Percentiles rank a stretch among this genome's conserved stretches.
These are phyloP conservation scores for Danielia reshetovae DNA, from an alignment of 805 yeast genomes.

Conservation along the genomic window DNA sequence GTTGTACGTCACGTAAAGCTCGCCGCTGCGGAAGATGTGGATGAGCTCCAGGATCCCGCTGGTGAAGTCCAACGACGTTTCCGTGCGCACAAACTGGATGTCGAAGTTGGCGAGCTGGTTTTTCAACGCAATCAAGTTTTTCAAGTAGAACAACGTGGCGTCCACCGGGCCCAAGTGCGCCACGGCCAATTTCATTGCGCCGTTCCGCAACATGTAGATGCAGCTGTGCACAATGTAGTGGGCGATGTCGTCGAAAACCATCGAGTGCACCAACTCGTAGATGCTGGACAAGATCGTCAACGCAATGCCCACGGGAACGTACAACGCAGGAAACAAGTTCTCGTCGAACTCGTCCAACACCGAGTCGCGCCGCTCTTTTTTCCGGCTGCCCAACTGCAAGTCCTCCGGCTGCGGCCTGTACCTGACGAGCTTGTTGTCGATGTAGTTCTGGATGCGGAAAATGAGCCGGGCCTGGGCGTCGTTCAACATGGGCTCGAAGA, in stretches of 20 bases:
- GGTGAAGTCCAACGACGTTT: conserved; percentile 74
- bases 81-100: conserved; percentile 69
- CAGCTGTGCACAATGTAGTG: conserved; percentile 82
- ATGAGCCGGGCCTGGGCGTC: conserved; percentile 80
- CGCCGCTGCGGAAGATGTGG: conserved; percentile 33
- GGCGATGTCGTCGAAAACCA: conserved; percentile 84
- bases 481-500: conserved; percentile 67
- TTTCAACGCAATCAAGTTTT: conserved; percentile 66
- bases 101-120: conserved; percentile 72
- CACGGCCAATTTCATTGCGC: conserved; percentile 43
- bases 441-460: conserved; percentile 69
- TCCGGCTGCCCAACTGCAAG: conserved; percentile 50
- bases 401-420: conserved; percentile 69
- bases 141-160: conserved; percentile 63
- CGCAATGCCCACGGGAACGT: conserved; percentile 70
- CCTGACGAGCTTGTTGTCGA: conserved; percentile 63
- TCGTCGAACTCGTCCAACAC: conserved; percentile 29
- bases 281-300: conserved; percentile 69
- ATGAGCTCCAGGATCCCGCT: conserved; percentile 55
- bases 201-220: conserved; percentile 54
- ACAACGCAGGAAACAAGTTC: conserved; percentile 45
- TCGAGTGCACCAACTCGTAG: conserved; percentile 72
- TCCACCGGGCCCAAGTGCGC: conserved; percentile 50
- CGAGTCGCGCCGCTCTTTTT: conserved; percentile 9
- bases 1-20: conserved; percentile 40